A percentile compares a stretch with the other conserved stretches of the same genome.
phyloP scores from a whole-genome alignment of 768 basidiomycete species.

The Panellus pusillus region DNA sequence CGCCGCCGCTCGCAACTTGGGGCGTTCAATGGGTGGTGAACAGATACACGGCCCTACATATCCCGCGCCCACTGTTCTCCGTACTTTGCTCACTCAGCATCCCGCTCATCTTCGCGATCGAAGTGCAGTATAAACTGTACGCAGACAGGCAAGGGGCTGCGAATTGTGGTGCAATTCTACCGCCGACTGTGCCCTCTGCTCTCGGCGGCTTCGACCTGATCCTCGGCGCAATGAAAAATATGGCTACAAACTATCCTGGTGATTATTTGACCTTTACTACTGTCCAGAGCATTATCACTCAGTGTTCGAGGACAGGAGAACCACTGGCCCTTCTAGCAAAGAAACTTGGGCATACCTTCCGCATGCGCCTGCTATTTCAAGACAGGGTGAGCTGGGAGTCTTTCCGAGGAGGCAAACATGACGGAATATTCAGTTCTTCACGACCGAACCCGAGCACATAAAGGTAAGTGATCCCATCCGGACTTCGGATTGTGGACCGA shows the following conservation, averaged over 20 bases:
- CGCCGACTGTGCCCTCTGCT: slow-evolving; percentile 3
- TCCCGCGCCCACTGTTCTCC: not conserved
- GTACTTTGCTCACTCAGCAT: slow-evolving; percentile 7
- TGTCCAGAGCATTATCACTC: not conserved
- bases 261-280: not conserved
- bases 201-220: slow-evolving; percentile 15
- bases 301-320: slow-evolving; percentile 1
- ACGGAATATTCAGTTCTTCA: slow-evolving; percentile 29
- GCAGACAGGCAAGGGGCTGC: slow-evolving; percentile 1
- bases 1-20: not conserved
- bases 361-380: not conserved
- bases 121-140: slow-evolving; percentile 1
- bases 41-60: not conserved
- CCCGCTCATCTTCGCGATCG: slow-evolving; percentile 2
- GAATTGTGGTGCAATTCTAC: slow-evolving; percentile 9
- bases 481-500: not conserved
- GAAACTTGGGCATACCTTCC: not conserved
- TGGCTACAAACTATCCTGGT: slow-evolving; percentile 3
- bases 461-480: slow-evolving; percentile 25
- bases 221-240: not conserved
- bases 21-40: slow-evolving; percentile 6
- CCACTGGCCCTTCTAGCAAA: not conserved
- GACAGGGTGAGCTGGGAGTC: not conserved
- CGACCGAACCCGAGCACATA: slow-evolving; percentile 47
- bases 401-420: not conserved